Evolutionary conservation across 1,284 basidiomycete genomes (phyloP), one percentile per base, ranked within the genome.

Genomic region (Marasmius oreades): DNA sequence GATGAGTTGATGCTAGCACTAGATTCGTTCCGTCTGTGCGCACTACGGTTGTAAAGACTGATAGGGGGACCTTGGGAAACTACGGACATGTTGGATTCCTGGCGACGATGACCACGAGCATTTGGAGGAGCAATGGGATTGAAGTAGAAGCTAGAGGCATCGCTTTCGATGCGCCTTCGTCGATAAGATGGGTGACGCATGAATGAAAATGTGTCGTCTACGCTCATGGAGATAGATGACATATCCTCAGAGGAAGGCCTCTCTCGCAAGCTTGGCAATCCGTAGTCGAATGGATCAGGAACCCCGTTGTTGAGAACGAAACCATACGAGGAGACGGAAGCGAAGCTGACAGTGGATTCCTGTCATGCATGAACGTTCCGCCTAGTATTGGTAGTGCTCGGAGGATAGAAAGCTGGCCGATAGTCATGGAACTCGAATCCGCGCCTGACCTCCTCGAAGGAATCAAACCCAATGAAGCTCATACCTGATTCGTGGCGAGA

Each of bases 241-340:
- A 82, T 75, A 48, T 84, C 77, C 57, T 84, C 82, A 0, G 82
- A 86, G 36, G 78, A 69, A 8, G 85, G 77, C 3, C 82, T 70
- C 60, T 81, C 80, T 33, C 68, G 73, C 55, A 79, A 62, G 52
- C 76, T 81, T 54, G 76, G 77, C 39, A 77, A 70, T 48, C 75
- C 86, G 60, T 86, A 93, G 51, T 89, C 86, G 69, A 92, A 93
- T 0, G 91, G 88, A 67, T 93, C 89, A 0, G 70, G 70, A 1
- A 78, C 70, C 28, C 89, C 88, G 14, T 77, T 70, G 54, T 87
- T 79, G 59, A 90, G 74, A 26, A 89, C 81, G 2, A 76, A 77
- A 1, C 91, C 90, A 55, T 90, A 90, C 0, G 88, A 92, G 0
- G 90, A 93, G 23, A 93, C 82, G 0, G 90, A 93, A 0, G 88